These are phyloP conservation scores for Tremella fuciformis DNA, from an alignment of 768 basidiomycete genomes.

Conservation along the genomic window DNA sequence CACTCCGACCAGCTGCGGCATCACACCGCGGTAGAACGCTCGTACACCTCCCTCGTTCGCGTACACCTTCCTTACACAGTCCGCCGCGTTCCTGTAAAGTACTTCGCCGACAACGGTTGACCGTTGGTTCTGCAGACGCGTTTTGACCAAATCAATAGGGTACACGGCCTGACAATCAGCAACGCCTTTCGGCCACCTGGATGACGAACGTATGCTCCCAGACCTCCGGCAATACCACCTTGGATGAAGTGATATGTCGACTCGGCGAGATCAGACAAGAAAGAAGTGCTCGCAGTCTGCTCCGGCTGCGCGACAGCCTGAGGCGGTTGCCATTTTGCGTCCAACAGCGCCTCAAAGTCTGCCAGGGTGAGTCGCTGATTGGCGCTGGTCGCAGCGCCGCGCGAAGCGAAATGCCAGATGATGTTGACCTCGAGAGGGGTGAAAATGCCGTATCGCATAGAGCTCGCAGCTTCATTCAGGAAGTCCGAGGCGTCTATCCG, in stretches of 20 bases:
- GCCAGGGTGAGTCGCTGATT: constrained; percentile 70
- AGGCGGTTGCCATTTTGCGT: constrained; percentile 61
- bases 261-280: constrained; percentile 62
- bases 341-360: constrained; percentile 89
- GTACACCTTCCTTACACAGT: constrained; percentile 91
- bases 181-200: constrained; percentile 51
- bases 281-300: constrained; percentile 16
- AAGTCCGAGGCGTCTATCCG: constrained; percentile 96
- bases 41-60: constrained; percentile 86
- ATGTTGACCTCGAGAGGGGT: constrained; percentile 96
- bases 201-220: constrained; percentile 68
- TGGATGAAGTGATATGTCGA: constrained; percentile 83
- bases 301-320: constrained; percentile 20
- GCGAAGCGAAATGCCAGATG: constrained; percentile 93
- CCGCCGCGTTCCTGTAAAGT: constrained; percentile 91
- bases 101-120: constrained; percentile 94
- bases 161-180: constrained; percentile 60
- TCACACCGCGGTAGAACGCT: constrained; percentile 86
- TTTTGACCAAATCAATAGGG: constrained; percentile 65
- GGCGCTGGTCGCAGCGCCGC: constrained; percentile 60
- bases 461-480: constrained; percentile 77
- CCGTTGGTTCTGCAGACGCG: constrained; percentile 96
- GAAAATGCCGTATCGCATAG: constrained; percentile 88
- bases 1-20: constrained; percentile 79
- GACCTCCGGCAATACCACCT: constrained; percentile 84